These are phyloP conservation scores for Entonaema liquescens DNA, from an alignment of 495 filamentous ascomycete genomes.

Conservation along the genomic window DNA sequence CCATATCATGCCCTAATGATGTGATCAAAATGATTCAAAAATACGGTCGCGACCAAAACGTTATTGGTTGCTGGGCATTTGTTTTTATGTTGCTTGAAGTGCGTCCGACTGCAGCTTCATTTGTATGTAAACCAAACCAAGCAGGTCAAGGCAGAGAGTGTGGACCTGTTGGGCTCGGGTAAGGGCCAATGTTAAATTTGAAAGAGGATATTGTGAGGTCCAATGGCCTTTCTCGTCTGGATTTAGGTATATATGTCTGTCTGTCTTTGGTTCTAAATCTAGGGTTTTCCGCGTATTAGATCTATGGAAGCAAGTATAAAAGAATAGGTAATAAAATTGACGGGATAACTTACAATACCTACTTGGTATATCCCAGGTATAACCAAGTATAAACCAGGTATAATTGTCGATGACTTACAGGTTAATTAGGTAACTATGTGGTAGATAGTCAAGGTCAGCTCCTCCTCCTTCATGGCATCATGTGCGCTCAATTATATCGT, in stretches of 20 bases:
- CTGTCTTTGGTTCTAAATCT: not conserved
- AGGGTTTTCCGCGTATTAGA: not conserved
- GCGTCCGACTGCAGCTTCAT: constrained; percentile 26
- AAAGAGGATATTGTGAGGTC: constrained; percentile 9
- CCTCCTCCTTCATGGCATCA: constrained; percentile 35
- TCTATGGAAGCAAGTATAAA: not conserved
- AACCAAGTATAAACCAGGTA: not conserved
- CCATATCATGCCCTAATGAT: constrained; percentile 35
- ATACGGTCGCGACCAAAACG: constrained; percentile 31
- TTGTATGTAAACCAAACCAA: not conserved
- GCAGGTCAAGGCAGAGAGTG: constrained; percentile 17
- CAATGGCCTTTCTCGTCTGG: constrained; percentile 16
- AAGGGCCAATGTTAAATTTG: constrained; percentile 24
- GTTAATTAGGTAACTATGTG: not conserved
- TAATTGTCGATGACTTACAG: not conserved
- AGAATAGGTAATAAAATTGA: not conserved
- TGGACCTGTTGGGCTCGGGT: constrained; percentile 37
- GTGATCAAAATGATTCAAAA: constrained; percentile 40
- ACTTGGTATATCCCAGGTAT: constrained; percentile 2
- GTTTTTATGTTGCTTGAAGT: constrained; percentile 22
- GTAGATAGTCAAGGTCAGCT: not conserved
- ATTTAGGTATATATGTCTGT: constrained; percentile 1
- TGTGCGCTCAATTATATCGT: constrained; percentile 38
- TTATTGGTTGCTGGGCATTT: constrained; percentile 24
- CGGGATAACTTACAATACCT: constrained; percentile 12